Evolutionary conservation across 2,329 filamentous ascomycete species (phyloP).

Genomic region (Colletotrichum tropicale): DNA sequence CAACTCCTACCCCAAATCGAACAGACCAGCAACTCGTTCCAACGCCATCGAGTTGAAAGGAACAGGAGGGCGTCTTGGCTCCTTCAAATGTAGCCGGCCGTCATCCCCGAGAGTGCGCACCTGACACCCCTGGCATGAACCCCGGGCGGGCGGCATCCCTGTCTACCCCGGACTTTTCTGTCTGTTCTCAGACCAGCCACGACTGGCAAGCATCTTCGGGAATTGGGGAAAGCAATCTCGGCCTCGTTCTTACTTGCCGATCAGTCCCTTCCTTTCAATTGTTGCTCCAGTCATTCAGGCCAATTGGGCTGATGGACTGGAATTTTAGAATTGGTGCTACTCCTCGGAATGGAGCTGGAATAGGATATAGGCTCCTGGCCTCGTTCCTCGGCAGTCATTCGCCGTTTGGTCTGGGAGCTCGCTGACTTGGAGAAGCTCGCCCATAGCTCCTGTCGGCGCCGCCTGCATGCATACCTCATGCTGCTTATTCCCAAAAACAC

Average conservation of each 20-base stretch:
- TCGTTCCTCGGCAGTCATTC: neutral
- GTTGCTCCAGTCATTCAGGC: neutral
- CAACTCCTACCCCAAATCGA: slow-evolving; percentile 3
- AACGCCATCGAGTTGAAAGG: neutral
- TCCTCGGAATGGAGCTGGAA: neutral
- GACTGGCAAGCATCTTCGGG: slow-evolving; percentile 14
- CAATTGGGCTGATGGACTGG: neutral
- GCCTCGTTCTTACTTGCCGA: neutral
- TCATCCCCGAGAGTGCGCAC: slow-evolving; percentile 6
- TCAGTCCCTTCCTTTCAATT: neutral
- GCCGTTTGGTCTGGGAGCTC: neutral
- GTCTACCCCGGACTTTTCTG: slow-evolving; percentile 20
- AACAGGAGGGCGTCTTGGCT: neutral
- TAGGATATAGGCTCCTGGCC: neutral
- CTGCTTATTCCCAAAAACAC: neutral
- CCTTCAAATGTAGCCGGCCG: neutral
- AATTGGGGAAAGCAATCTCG: slow-evolving; percentile 15
- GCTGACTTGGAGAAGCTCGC: neutral
- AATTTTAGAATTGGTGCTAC: neutral
- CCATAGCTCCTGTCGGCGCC: neutral
- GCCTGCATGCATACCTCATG: slow-evolving; percentile 2
- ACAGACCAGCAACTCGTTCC: neutral
- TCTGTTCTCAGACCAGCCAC: slow-evolving; percentile 16
- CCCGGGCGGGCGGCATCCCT: slow-evolving; percentile 3
- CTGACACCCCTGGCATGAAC: slow-evolving; percentile 16